Percentiles rank a stretch among this genome's conserved stretches.
Evolutionary conservation across 345 rosid species (phyloP).

Genomic region (Noccaea bulbosa): DNA sequence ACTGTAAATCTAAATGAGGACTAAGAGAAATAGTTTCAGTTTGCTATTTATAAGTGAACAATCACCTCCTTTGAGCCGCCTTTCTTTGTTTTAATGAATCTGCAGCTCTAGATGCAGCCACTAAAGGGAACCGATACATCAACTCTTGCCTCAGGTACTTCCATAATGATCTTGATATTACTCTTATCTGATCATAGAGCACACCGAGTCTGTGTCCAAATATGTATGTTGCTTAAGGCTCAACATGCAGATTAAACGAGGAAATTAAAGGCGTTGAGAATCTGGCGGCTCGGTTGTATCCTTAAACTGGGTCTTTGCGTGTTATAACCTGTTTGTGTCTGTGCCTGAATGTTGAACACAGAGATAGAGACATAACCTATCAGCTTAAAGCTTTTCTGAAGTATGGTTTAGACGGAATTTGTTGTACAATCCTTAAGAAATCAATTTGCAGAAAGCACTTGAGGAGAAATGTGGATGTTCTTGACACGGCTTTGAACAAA

Average conservation of each 20-base stretch:
- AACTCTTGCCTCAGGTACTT: conserved; percentile 88
- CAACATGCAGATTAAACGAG: conserved; percentile 73
- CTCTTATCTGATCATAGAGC: background rate
- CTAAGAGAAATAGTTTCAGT: background rate
- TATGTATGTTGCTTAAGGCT: conserved; percentile 11
- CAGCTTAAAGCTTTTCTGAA: background rate
- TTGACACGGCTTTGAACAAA: conserved; percentile 79
- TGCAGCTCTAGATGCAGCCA: conserved; percentile 85
- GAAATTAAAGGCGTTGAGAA: conserved; percentile 80
- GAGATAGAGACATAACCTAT: background rate
- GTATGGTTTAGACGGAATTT: background rate
- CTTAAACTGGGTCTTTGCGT: conserved; percentile 44
- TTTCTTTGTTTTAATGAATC: conserved; percentile 2
- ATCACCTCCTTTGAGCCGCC: background rate
- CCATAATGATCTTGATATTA: background rate
- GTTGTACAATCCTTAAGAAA: conserved; percentile 47
- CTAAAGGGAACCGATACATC: conserved; percentile 87
- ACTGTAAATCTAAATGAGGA: background rate
- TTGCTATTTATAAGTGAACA: background rate
- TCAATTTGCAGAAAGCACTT: conserved; percentile 61
- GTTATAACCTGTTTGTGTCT: conserved; percentile 3
- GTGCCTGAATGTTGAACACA: background rate
- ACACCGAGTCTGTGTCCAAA: background rate
- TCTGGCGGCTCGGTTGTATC: conserved; percentile 83
- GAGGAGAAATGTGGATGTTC: conserved; percentile 81